These are phyloP conservation scores for Carex arenaria DNA, from an alignment of 202 grass and related monocot species.

Conservation along the genomic window DNA sequence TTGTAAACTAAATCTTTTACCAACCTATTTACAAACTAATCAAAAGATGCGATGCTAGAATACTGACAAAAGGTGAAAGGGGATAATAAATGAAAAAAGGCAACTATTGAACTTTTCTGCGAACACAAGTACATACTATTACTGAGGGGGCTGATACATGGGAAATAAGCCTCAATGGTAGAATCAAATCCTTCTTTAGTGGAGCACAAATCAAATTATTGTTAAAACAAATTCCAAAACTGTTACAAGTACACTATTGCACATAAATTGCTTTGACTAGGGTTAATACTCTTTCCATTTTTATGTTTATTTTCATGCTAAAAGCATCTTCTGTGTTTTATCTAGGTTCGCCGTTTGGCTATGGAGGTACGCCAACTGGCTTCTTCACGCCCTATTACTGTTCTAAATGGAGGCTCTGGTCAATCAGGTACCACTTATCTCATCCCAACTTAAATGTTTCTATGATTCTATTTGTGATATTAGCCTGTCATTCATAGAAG, in stretches of 20 bases:
- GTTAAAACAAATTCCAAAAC: neutral
- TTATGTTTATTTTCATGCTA: neutral
- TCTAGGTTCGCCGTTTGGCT: constrained; percentile 57
- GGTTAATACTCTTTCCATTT: neutral
- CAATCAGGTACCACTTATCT: constrained; percentile 55
- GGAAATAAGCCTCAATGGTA: neutral
- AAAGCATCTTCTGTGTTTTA: neutral
- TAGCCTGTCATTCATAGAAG: neutral
- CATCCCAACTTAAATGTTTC: constrained; percentile 18
- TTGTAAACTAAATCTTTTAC: neutral
- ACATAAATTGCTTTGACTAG: neutral
- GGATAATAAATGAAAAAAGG: neutral
- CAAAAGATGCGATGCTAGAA: neutral
- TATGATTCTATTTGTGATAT: constrained; percentile 18
- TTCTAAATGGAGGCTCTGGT: constrained; percentile 62
- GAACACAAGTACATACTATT: neutral
- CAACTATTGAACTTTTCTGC: neutral
- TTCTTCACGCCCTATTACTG: constrained; percentile 49
- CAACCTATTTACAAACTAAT: neutral
- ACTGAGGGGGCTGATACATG: neutral
- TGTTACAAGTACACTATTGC: neutral
- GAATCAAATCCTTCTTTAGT: neutral
- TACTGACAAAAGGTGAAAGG: neutral
- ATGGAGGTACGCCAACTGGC: constrained; percentile 59
- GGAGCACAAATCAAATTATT: neutral